Evolutionary conservation across 495 filamentous ascomycete genomes (phyloP).

Genomic region (Aspergillus affinis): DNA sequence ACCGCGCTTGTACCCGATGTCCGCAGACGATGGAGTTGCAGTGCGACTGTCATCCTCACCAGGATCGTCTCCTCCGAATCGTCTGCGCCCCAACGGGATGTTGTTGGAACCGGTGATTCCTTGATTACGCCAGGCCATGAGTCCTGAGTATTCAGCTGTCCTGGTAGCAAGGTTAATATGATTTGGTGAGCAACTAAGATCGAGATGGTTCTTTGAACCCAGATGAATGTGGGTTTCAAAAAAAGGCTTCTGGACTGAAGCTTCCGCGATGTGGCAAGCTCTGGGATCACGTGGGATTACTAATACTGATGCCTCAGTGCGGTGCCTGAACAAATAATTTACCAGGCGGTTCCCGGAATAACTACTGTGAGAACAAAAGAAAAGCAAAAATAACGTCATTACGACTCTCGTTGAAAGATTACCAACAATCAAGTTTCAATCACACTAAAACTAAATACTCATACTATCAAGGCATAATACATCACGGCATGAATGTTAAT

Average conservation of each 20-base stretch:
- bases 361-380: not conserved
- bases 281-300: constrained; percentile 21
- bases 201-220: not conserved
- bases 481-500: not conserved
- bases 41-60: constrained; percentile 61
- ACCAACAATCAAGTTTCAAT: not conserved
- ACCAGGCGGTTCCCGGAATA: no score
- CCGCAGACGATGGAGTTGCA: constrained; percentile 50
- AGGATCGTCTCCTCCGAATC: constrained; percentile 69
- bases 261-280: constrained; percentile 19
- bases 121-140: constrained; percentile 89
- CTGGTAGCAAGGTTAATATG: constrained; percentile 3
- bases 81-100: constrained; percentile 87
- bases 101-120: constrained; percentile 99
- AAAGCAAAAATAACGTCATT: not conserved
- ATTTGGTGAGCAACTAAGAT: not conserved
- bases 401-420: no score
- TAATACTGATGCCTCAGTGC: constrained; percentile 4
- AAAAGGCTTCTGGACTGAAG: not conserved
- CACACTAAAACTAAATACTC: not conserved
- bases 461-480: not conserved
- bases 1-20: constrained; percentile 64
- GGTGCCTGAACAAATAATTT: not conserved
- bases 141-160: not conserved
- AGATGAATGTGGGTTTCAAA: not conserved